Conservation (phyloP, 1,284 basidiomycete genomes). For the Tilletia caries region DNA sequence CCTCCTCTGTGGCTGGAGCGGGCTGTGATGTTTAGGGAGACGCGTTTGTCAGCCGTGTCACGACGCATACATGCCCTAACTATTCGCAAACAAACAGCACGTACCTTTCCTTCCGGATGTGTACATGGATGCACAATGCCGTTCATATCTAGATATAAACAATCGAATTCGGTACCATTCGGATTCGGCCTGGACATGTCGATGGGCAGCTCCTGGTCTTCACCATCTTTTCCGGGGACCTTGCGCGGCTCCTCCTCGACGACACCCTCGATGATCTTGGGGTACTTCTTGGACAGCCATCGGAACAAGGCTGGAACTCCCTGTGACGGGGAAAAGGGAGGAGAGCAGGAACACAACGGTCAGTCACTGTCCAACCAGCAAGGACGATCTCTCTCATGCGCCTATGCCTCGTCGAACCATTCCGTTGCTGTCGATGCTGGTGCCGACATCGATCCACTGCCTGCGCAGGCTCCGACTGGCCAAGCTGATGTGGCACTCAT, state of each 20-base stretch:
- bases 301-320: slow-evolving; percentile 53
- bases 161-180: slow-evolving; percentile 94
- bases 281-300: slow-evolving; percentile 55
- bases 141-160: slow-evolving; percentile 71
- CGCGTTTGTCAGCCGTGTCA: too few species aligned
- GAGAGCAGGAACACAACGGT: not conserved
- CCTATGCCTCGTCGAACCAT: too few species aligned
- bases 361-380: not conserved
- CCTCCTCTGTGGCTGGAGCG: slow-evolving; percentile 92
- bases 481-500: too few species aligned
- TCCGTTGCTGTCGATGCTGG: too few species aligned
- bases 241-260: slow-evolving; percentile 48
- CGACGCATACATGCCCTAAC: too few species aligned
- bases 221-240: slow-evolving; percentile 59
- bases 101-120: slow-evolving; percentile 85
- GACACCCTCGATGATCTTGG: slow-evolving; percentile 51
- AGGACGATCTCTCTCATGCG: too few species aligned
- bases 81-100: not conserved
- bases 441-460: too few species aligned
- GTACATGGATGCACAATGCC: slow-evolving; percentile 88
- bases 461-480: too few species aligned
- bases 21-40: too few species aligned
- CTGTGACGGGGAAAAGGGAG: slow-evolving; percentile 10
- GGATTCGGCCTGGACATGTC: slow-evolving; percentile 83
- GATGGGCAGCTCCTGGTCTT: slow-evolving; percentile 70